phyloP scores from a whole-genome alignment of 345 rosid genomes.

The Camelina laxa region DNA sequence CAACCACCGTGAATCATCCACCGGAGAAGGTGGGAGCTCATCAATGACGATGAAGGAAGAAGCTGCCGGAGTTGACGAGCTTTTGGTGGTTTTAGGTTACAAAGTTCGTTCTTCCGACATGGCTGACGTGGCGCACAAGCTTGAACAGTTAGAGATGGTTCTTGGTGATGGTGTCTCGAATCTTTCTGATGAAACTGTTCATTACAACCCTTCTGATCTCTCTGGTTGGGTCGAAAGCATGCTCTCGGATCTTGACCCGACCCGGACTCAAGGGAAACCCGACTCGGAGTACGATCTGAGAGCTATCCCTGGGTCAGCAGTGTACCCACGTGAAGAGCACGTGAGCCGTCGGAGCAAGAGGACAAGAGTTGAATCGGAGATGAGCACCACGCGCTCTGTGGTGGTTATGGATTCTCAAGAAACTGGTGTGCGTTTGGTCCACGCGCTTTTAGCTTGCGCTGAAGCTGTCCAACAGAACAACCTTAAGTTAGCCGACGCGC shows the following conservation, averaged over 20 bases:
- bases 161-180: constrained; percentile 72
- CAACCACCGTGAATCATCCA: constrained; percentile 41
- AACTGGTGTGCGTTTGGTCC: constrained; percentile 84
- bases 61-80: constrained; percentile 82
- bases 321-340: constrained; percentile 48
- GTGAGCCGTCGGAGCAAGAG: constrained; percentile 44
- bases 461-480: constrained; percentile 77
- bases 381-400: constrained; percentile 54
- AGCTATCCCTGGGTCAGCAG: constrained; percentile 80
- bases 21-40: constrained; percentile 40
- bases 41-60: constrained; percentile 44
- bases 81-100: constrained; percentile 80
- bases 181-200: constrained; percentile 64
- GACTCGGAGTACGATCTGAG: constrained; percentile 74
- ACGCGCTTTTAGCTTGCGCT: constrained; percentile 82
- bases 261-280: constrained; percentile 22
- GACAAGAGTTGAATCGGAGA: constrained; percentile 40
- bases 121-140: constrained; percentile 89
- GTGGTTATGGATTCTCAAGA: constrained; percentile 86
- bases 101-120: constrained; percentile 79
- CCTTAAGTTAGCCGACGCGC: constrained; percentile 69
- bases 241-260: constrained; percentile 58
- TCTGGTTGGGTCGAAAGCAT: constrained; percentile 72
- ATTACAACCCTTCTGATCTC: constrained; percentile 82
- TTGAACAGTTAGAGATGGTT: constrained; percentile 85